Conservation (phyloP, 257 asterid species). For the Eustoma russellianum region DNA sequence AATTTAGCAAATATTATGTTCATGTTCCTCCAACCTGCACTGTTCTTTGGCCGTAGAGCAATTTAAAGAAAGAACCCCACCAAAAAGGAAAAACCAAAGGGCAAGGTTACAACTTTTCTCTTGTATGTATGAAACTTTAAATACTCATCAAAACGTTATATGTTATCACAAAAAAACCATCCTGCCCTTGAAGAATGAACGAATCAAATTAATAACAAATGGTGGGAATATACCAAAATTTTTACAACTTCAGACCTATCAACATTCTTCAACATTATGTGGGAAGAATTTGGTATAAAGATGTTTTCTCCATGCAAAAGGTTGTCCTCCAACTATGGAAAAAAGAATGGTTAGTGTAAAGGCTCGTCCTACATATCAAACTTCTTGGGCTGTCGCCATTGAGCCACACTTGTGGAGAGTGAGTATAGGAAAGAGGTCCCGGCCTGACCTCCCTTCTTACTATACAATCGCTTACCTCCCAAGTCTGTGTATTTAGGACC, state of each 20-base stretch:
- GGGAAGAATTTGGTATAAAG: conserved; percentile 2
- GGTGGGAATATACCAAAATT: conserved; percentile 4
- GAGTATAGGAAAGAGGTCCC: conserved; percentile 49
- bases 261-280: conserved; percentile 1
- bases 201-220: conserved; percentile 15
- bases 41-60: too few species aligned
- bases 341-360: conserved; percentile 10
- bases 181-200: conserved; percentile 27
- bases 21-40: too few species aligned
- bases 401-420: conserved; percentile 45
- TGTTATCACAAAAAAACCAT: neutral
- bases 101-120: too few species aligned
- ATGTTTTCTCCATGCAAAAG: neutral
- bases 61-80: too few species aligned
- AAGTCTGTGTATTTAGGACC: conserved; percentile 75
- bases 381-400: conserved; percentile 25
- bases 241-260: conserved; percentile 16
- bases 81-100: too few species aligned
- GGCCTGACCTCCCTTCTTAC: conserved; percentile 53
- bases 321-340: conserved; percentile 6
- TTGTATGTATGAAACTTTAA: too few species aligned
- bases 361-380: conserved; percentile 9
- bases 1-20: too few species aligned
- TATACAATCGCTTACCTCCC: conserved; percentile 88
- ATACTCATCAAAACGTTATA: too few species aligned